Evolutionary conservation across 257 asterid species (phyloP), one percentile per base, ranked within the genome.

Genomic region (Solanum raphanifolium): DNA sequence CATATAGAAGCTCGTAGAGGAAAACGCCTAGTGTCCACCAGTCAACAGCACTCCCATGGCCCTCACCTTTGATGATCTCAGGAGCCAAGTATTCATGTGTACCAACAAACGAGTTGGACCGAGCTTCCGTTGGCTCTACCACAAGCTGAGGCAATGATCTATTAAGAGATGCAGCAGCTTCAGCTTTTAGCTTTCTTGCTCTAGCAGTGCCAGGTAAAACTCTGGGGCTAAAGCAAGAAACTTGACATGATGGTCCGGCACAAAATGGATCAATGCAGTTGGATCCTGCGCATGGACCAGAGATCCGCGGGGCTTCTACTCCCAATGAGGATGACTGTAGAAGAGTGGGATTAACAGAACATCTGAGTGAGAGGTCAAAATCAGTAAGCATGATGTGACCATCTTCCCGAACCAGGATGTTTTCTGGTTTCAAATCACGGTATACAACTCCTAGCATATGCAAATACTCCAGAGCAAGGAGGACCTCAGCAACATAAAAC

Each of bases 341-440:
- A 9, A 94, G 93, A 72, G 92, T 93, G 18, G 98, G 95, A 91
- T 82, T 93, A 36, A 94, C 98, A 0, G 95, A 90, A 76, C 98
- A 94, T 90, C 94, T 91, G 4, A 94, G 94, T 15, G 98, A 94
- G 31, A 94, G 96, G 87, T 94, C 98, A 36, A 94, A 94, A 90
- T 94, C 98, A 25, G 98, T 93, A 34, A 94, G 96, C 98, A 94
- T 94, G 87, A 94, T 93, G 92, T 94, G 98, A 68, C 98, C 98
- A 72, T 94, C 98, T 91, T 92, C 94, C 2, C 98, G 95, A 82
- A 94, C 96, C 35, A 94, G 72, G 75, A 94, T 92, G 90, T 94
- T 94, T 90, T 94, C 98, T 3, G 98, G 98, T 88, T 94, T 94
- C 69, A 94, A 92, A 89, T 94, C 98, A 48, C 98, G 91, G 90